Evolutionary conservation across 2,329 filamentous ascomycete genomes (phyloP).

Genomic region (Cladosporium sp.): DNA sequence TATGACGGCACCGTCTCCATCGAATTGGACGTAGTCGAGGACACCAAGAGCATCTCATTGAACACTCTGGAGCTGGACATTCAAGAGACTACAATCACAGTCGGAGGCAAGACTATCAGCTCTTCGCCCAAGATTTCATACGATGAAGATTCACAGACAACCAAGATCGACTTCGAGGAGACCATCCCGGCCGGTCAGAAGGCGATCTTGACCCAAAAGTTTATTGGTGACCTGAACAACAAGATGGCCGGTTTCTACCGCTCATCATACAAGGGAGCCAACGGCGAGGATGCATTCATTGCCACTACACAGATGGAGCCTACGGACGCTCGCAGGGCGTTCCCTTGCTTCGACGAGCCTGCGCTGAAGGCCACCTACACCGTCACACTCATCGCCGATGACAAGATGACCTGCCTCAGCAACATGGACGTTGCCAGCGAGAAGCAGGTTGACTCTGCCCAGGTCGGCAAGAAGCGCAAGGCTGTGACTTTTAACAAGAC

Average conservation of each 20-base stretch:
- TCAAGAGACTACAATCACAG: constrained; percentile 68
- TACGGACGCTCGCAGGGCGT: constrained; percentile 87
- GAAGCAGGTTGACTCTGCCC: constrained; percentile 67
- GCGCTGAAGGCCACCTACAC: constrained; percentile 91
- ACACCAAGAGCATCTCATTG: constrained; percentile 81
- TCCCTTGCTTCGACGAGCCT: constrained; percentile 96
- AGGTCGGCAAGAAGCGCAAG: constrained; percentile 69
- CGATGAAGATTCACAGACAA: constrained; percentile 78
- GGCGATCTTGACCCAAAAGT: constrained; percentile 75
- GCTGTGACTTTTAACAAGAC: constrained; percentile 90
- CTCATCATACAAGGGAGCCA: constrained; percentile 82
- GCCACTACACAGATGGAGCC: constrained; percentile 96
- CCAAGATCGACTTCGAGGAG: constrained; percentile 76
- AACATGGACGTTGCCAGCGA: constrained; percentile 94
- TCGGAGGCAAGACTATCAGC: constrained; percentile 59
- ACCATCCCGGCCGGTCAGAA: constrained; percentile 72
- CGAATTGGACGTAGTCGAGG: constrained; percentile 83
- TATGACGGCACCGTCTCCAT: constrained; percentile 84
- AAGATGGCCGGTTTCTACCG: constrained; percentile 98
- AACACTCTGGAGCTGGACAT: constrained; percentile 88
- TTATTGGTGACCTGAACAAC: constrained; percentile 80
- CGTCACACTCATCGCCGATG: constrained; percentile 86
- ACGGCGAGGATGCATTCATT: constrained; percentile 78
- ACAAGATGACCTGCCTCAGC: constrained; percentile 86
- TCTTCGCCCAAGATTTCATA: constrained; percentile 70